Evolutionary conservation across 768 basidiomycete genomes (phyloP).

Genomic region (Filobasidium floriforme): DNA sequence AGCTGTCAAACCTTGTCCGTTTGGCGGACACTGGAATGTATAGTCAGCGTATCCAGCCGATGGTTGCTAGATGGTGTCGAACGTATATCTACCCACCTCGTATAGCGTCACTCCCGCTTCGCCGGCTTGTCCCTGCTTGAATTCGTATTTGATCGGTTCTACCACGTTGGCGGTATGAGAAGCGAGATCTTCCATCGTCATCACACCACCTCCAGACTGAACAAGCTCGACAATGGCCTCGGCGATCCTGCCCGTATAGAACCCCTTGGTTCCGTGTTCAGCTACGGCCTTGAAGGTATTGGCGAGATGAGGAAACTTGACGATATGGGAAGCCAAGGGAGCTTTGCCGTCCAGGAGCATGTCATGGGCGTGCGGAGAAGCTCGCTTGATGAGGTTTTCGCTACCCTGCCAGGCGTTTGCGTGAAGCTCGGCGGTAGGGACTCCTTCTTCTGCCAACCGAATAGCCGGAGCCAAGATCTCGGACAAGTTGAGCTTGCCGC

Average conservation of each 20-base stretch:
- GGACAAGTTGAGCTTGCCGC: constrained; percentile 57
- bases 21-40: constrained; percentile 71
- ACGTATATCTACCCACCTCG: constrained; percentile 55
- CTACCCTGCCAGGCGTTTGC: constrained; percentile 49
- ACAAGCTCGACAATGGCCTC: constrained; percentile 55
- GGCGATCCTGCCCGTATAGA: constrained; percentile 86
- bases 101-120: constrained; percentile 76
- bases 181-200: constrained; percentile 91
- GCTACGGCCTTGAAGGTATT: constrained; percentile 73
- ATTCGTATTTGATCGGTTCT: constrained; percentile 86
- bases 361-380: constrained; percentile 75
- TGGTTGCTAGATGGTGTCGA: background rate
- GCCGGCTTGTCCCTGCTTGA: constrained; percentile 46
- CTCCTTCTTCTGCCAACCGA: constrained; percentile 76
- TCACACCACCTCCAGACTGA: constrained; percentile 76
- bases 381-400: constrained; percentile 66
- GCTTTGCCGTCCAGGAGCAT: constrained; percentile 79
- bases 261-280: constrained; percentile 77
- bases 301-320: constrained; percentile 72
- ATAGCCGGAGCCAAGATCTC: constrained; percentile 86
- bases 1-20: constrained; percentile 95
- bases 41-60: background rate
- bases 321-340: constrained; percentile 65
- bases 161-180: constrained; percentile 69
- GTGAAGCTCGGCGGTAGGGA: constrained; percentile 17